Evolutionary conservation across 2,329 filamentous ascomycete species (phyloP).

Genomic region (Chaetomiaceae sp.): DNA sequence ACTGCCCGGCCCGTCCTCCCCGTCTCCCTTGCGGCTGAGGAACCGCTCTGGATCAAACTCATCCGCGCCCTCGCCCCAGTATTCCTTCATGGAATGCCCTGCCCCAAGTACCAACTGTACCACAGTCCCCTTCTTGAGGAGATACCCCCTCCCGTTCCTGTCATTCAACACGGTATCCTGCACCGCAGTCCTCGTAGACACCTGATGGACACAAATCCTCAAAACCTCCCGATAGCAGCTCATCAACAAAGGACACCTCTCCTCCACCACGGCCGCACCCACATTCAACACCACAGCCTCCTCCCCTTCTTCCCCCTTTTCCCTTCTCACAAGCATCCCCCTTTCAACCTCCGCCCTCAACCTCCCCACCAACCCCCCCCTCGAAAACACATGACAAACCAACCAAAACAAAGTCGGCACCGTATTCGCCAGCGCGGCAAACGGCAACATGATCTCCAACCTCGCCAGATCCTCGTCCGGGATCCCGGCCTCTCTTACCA

Average conservation of each 20-base stretch:
- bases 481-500: conserved; percentile 9
- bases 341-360: conserved; percentile 24
- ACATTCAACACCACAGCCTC: neutral
- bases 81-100: conserved; percentile 18
- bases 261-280: conserved; percentile 1
- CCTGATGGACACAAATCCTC: conserved; percentile 33
- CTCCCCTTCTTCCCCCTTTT: neutral
- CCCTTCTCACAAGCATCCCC: neutral
- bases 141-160: conserved; percentile 17
- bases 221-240: conserved; percentile 30
- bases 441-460: conserved; percentile 18
- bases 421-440: conserved; percentile 20
- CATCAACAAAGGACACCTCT: conserved; percentile 16
- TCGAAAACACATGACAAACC: conserved; percentile 22
- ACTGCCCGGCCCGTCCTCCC: neutral
- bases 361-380: conserved; percentile 16
- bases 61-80: conserved; percentile 53
- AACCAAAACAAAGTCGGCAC: conserved; percentile 22
- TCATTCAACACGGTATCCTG: conserved; percentile 31
- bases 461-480: conserved; percentile 15
- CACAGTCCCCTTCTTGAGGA: conserved; percentile 22
- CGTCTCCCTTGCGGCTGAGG: conserved; percentile 33
- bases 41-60: conserved; percentile 54
- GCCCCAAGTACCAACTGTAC: conserved; percentile 15
- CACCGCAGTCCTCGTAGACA: conserved; percentile 32